A percentile compares a stretch with the other conserved stretches of the same genome.
phyloP scores from a whole-genome alignment of 371 early-diverging fungal genomes.

The Mucor racemosus region DNA sequence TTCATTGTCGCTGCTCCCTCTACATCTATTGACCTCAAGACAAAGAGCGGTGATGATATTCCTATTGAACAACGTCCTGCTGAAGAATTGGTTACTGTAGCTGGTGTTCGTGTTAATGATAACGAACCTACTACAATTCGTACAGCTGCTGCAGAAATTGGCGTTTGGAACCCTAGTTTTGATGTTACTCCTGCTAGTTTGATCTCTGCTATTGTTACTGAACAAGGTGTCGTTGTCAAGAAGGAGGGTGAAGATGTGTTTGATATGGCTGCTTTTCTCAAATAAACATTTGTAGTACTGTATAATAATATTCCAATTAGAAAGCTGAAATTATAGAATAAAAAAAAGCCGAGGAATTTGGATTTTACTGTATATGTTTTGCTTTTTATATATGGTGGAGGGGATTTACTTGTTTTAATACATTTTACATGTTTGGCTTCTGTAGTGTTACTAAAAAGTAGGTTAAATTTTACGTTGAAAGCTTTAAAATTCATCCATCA shows the following conservation, averaged over 20 bases:
- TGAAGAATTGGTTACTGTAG: constrained; percentile 76
- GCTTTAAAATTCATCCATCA: no score
- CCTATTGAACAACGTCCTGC: constrained; percentile 86
- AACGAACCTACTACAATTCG: constrained; percentile 61
- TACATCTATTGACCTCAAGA: constrained; percentile 86
- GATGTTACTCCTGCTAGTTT: constrained; percentile 91
- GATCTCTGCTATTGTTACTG: constrained; percentile 94
- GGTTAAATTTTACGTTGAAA: no score
- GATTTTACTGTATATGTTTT: no score
- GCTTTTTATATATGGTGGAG: no score
- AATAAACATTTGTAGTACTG: background rate
- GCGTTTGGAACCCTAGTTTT: constrained; percentile 96
- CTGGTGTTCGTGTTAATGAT: constrained; percentile 63
- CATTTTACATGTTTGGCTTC: no score
- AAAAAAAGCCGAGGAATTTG: no score
- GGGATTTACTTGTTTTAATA: no score
- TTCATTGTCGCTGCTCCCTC: constrained; percentile 96
- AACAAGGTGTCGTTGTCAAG: constrained; percentile 84
- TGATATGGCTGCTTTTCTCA: constrained; percentile 61
- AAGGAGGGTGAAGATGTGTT: constrained; percentile 53
- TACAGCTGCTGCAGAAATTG: constrained; percentile 83
- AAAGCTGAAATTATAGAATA: no score
- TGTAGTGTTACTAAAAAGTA: no score
- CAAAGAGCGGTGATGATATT: constrained; percentile 74
- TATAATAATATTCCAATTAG: no score